Evolutionary conservation across 176 grass and related monocot species (phyloP).

Genomic region (Zoysia pacifica): DNA sequence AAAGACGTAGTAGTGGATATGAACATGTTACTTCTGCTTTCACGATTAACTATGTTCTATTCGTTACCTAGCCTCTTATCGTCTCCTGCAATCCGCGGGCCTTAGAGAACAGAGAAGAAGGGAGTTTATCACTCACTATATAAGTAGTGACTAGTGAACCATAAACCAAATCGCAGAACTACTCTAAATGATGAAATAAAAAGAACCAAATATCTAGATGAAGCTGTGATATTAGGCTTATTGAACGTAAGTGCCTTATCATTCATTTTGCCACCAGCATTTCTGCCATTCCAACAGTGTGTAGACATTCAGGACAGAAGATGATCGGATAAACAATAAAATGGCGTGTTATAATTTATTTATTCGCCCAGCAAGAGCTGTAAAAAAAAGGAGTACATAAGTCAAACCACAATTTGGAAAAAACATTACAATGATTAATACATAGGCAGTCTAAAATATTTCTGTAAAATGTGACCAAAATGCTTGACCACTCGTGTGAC

Average conservation of each 20-base stretch:
- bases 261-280: background rate
- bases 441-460: constrained; percentile 15
- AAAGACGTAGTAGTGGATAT: too few species aligned
- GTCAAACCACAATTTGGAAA: constrained; percentile 26
- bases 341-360: background rate
- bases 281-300: background rate
- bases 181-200: background rate
- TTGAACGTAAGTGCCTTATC: too few species aligned
- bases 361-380: background rate
- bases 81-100: too few species aligned
- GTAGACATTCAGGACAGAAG: background rate
- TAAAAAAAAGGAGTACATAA: constrained; percentile 24
- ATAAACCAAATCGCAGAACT: background rate
- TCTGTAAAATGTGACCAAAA: constrained; percentile 5
- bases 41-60: too few species aligned
- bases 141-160: background rate
- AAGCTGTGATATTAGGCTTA: background rate
- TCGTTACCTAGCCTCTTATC: too few species aligned
- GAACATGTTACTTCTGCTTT: too few species aligned
- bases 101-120: background rate
- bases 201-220: background rate
- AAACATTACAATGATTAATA: background rate
- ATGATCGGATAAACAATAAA: background rate
- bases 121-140: background rate
- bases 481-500: constrained; percentile 19